Conservation (phyloP, 495 filamentous ascomycete genomes). For the Patellaria atrata region DNA sequence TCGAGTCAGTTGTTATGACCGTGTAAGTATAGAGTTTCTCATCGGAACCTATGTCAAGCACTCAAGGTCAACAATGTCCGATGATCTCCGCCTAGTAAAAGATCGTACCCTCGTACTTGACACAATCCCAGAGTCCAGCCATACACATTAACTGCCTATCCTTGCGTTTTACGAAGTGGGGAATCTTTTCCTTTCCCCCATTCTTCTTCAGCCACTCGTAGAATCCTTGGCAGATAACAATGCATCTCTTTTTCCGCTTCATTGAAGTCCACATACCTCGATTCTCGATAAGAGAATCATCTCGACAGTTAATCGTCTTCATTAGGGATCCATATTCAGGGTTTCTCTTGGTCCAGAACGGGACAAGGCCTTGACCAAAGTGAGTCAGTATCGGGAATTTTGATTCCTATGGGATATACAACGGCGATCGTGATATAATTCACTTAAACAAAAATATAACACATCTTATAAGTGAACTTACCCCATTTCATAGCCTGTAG, state of each 20-base stretch:
- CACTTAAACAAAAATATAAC: no score
- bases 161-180: conserved; percentile 65
- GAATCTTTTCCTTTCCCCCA: conserved; percentile 61
- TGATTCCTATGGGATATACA: neutral
- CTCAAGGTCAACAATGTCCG: conserved; percentile 1
- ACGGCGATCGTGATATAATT: neutral
- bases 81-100: neutral
- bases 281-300: conserved; percentile 64
- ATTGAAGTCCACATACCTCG: conserved; percentile 83
- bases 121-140: conserved; percentile 86
- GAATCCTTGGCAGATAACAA: conserved; percentile 81
- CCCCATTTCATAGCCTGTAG: conserved; percentile 91
- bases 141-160: conserved; percentile 79
- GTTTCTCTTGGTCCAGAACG: conserved; percentile 80
- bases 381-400: conserved; percentile 22
- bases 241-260: conserved; percentile 75
- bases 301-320: conserved; percentile 90
- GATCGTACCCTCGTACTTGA: conserved; percentile 53
- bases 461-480: conserved; percentile 5
- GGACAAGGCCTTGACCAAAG: conserved; percentile 44
- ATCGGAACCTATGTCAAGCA: conserved; percentile 29
- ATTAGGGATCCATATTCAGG: conserved; percentile 61
- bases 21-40: conserved; percentile 75
- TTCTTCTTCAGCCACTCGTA: conserved; percentile 91
- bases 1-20: conserved; percentile 78